Evolutionary conservation across 805 yeast species (phyloP), one percentile per base, ranked within the genome.

Genomic region (Cyberlindnera mississippiensis): DNA sequence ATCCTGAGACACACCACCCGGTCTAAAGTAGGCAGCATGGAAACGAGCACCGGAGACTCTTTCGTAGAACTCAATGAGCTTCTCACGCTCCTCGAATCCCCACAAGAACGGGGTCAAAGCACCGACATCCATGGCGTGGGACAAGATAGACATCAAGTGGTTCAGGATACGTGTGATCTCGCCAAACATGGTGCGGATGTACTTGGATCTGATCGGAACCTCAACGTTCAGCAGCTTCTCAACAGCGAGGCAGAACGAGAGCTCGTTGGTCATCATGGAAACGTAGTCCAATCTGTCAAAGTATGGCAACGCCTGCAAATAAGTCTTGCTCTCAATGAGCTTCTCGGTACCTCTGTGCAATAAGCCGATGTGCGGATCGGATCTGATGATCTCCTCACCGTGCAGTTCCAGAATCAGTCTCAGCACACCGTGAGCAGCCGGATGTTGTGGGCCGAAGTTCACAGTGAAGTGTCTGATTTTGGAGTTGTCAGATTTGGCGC

Each of bases 51-150:
- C 96, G 29, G 87, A 79, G 24, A 86, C 95, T 60, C 95, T 77
- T 69, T 86, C 96, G 63, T 86, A 86, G 61, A 85, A 86, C 67
- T 86, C 96, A 95, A 86, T 86, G 59, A 86, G 74, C 69, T 87
- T 87, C 66, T 86, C 96, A 66, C 96, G 80, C 68, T 86, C 96
- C 70, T 86, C 96, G 64, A 87, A 84, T 47, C 95, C 95, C 96
- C 96, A 86, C 66, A 86, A 71, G 74, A 86, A 87, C 35, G 96
- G 96, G 24, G 96, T 87, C 64, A 86, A 73, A 17, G 95, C 96
- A 69, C 96, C 96, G 44, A 87, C 95, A 71, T 86, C 96, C 95
- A 86, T 86, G 52, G 91, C 89, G 66, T 87, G 95, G 37, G 95
- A 78, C 48, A 84, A 69, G 36, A 86, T 82, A 19, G 91, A 82